phyloP scores from a whole-genome alignment of 345 rosid species.

The Diplotaxis tenuifolia region DNA sequence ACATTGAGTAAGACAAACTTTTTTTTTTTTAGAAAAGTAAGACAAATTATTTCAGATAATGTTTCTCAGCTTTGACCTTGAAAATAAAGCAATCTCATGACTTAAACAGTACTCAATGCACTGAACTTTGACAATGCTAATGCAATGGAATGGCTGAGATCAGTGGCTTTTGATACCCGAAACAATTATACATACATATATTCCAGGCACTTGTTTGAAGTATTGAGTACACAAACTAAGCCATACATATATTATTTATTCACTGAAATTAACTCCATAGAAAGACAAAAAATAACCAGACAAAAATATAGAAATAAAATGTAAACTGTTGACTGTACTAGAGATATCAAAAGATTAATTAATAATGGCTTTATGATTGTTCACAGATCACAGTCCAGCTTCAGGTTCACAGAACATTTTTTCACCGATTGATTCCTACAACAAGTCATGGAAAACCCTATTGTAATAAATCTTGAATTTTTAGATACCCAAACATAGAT shows the following conservation, averaged over 20 bases:
- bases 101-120: conserved; percentile 21
- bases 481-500: no score
- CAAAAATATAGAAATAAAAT: neutral
- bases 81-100: conserved; percentile 17
- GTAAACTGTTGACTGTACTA: neutral
- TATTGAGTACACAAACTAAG: neutral
- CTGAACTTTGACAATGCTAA: no score
- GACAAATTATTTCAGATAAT: conserved; percentile 21
- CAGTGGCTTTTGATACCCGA: conserved; percentile 13
- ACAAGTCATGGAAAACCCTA: neutral
- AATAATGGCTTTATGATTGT: neutral
- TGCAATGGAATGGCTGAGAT: conserved; percentile 1
- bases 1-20: conserved; percentile 9
- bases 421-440: neutral
- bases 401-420: neutral
- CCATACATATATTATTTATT: neutral
- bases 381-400: neutral
- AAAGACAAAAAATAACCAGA: no score
- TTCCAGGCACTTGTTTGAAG: no score
- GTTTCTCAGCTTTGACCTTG: conserved; percentile 23
- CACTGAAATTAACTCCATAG: no score
- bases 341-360: neutral
- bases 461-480: neutral
- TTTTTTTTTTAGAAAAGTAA: no score
- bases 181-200: neutral